Percentiles rank a stretch among this genome's conserved stretches.
These are phyloP conservation scores for Aphanoascus verrucosus DNA, from an alignment of 2,329 filamentous ascomycete species.

Conservation along the genomic window DNA sequence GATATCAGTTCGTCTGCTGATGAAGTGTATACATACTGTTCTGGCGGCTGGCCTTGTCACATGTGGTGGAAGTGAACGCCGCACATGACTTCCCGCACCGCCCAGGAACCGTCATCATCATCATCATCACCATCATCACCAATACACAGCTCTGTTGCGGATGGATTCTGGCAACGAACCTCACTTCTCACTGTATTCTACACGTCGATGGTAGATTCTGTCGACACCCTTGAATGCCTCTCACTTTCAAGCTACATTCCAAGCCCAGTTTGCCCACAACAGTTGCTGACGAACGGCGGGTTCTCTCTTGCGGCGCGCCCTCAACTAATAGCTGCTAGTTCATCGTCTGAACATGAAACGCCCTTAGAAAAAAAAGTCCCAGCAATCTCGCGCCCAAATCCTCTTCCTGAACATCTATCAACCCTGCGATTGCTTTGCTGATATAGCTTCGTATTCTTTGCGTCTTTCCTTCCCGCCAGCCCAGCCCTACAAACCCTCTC, in stretches of 20 bases:
- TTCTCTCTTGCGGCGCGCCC: background rate
- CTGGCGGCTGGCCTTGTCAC: too few relatives aligned
- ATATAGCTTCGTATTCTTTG: background rate
- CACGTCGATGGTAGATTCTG: background rate
- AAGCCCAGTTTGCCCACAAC: conserved; percentile 1
- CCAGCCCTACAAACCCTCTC: background rate
- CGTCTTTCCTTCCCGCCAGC: conserved; percentile 7
- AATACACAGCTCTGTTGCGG: too few relatives aligned
- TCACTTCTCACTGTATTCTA: too few relatives aligned
- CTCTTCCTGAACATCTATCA: background rate
- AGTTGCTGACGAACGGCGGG: background rate
- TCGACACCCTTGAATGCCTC: background rate
- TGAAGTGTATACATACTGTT: too few relatives aligned
- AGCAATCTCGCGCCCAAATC: background rate
- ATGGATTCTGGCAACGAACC: too few relatives aligned
- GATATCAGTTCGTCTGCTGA: too few relatives aligned
- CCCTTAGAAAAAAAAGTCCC: background rate
- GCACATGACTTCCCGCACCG: too few relatives aligned
- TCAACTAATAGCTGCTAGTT: background rate
- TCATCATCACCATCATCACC: too few relatives aligned
- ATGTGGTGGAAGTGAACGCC: too few relatives aligned
- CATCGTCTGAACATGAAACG: conserved; percentile 1
- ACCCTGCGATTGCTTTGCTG: background rate
- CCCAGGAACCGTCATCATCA: too few relatives aligned
- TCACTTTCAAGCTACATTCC: background rate